Conservation (phyloP, 176 grass and related monocot genomes). For the Puya raimondii region DNA sequence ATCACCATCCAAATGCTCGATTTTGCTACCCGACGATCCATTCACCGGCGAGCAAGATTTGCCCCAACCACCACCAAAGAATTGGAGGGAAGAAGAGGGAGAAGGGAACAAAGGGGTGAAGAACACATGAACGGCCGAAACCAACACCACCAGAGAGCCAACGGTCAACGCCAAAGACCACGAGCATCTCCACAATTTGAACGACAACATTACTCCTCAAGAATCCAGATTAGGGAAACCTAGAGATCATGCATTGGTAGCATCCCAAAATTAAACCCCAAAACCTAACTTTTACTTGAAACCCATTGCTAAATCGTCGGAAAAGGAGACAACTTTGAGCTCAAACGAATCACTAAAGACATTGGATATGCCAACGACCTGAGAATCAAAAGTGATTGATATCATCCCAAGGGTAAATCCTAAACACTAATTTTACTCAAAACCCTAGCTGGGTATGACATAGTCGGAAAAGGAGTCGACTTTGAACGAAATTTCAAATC, state of each 20-base stretch:
- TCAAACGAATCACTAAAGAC: not conserved
- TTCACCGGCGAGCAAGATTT: constrained; percentile 5
- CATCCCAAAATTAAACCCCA: not conserved
- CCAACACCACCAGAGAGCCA: constrained; percentile 30
- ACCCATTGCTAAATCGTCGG: not conserved
- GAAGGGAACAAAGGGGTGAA: constrained; percentile 46
- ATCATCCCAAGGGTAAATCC: not conserved
- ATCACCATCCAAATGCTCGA: not conserved
- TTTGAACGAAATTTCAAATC: not conserved
- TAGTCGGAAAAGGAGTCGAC: not conserved
- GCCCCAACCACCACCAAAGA: constrained; percentile 16
- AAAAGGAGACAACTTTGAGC: not conserved
- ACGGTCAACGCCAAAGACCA: constrained; percentile 27
- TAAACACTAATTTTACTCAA: not conserved
- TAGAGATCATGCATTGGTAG: not conserved
- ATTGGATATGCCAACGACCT: not conserved
- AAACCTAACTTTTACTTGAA: not conserved
- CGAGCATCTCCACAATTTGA: constrained; percentile 33
- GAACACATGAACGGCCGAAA: constrained; percentile 40
- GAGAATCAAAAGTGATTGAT: not conserved
- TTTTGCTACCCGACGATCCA: not conserved
- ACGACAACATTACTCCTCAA: constrained; percentile 2
- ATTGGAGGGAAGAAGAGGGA: constrained; percentile 39
- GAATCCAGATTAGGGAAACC: not conserved
- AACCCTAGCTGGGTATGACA: not conserved